phyloP scores from a whole-genome alignment of 768 basidiomycete genomes.

The Epithele typhae region DNA sequence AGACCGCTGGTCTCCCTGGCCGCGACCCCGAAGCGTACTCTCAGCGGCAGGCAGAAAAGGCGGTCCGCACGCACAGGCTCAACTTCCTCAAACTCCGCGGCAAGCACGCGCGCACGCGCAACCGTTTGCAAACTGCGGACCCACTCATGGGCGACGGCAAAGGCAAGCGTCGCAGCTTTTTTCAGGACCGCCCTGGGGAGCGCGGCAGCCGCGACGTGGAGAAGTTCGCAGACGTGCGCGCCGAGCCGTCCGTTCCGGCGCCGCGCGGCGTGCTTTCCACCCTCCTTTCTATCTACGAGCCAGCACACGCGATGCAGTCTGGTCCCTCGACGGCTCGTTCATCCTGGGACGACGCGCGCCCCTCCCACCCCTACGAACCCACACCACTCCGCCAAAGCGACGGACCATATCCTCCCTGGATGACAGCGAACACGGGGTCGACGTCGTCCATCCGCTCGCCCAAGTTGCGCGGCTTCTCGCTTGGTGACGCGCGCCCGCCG shows the following conservation, averaged over 20 bases:
- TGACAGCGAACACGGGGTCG: neutral
- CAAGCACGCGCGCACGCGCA: constrained; percentile 3
- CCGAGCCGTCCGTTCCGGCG: constrained; percentile 14
- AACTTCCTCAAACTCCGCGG: constrained; percentile 12
- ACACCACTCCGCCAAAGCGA: constrained; percentile 1
- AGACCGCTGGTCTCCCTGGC: constrained; percentile 60
- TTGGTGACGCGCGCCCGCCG: constrained; percentile 22
- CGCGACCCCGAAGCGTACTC: constrained; percentile 31
- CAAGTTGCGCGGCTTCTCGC: constrained; percentile 8
- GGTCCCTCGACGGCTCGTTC: constrained; percentile 20
- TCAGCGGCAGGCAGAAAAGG: constrained; percentile 34
- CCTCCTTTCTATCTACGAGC: constrained; percentile 58
- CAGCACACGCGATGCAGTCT: constrained; percentile 24
- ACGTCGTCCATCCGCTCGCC: constrained; percentile 7
- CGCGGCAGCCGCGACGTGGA: constrained; percentile 14
- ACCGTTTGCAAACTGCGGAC: constrained; percentile 7
- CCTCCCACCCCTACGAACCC: constrained; percentile 12
- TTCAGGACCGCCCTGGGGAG: constrained; percentile 1
- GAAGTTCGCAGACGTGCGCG: constrained; percentile 18
- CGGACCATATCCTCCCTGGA: constrained; percentile 4
- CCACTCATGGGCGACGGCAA: neutral
- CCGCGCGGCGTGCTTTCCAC: constrained; percentile 60
- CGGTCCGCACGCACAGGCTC: constrained; percentile 39
- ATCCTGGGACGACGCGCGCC: constrained; percentile 19
- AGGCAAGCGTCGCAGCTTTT: constrained; percentile 6